Evolutionary conservation across 1,284 basidiomycete genomes (phyloP), one percentile per base, ranked within the genome.

Genomic region (Porodaedalea pini): DNA sequence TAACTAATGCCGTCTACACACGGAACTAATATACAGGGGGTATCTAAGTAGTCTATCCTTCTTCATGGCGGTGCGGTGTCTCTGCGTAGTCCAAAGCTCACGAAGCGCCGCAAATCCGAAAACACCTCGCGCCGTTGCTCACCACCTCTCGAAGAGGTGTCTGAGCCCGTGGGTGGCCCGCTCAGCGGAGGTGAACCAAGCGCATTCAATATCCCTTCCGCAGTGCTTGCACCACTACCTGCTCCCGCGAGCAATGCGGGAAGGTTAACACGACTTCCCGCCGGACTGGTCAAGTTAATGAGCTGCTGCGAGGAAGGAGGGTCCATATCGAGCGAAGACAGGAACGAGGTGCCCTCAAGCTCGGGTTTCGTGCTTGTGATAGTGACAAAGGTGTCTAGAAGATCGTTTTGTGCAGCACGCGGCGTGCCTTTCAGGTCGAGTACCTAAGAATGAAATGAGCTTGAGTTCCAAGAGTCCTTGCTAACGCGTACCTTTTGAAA

Each of bases 361-460:
- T 97, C 92, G 31, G 82, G 80, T 67, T 92, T 90, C 3, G 90
- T 92, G 61, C 92, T 94, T 17, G 94, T 96, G 56, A 92, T 87
- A 2, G 90, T 88, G 39, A 98, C 77, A 75, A 98, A 98, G 15
- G 87, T 81, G 70, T 98, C 95, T 37, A 97, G 79, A 7, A 99
- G 82, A 63, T 83, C 83, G 71, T 94, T 94, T 74, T 98, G 93
- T 54, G 92, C 88, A 7, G 76, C 69, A 60, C 92, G 90, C 0
- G 91, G 85, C 0, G 94, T 92, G 8, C 95, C 96, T 69, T 97
- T 98, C 56, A 99, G 82, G 69, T 99, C 96, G 25, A 99, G 81
- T 56, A 96, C 90, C 92, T 94, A 63, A n/a, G 25, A 17, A 48
- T 36, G 54, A 50, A 37, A 27, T 32, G 19, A 34, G 23, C 21